phyloP scores from a whole-genome alignment of 306 rosid genomes.

The Vachellia collinsii region DNA sequence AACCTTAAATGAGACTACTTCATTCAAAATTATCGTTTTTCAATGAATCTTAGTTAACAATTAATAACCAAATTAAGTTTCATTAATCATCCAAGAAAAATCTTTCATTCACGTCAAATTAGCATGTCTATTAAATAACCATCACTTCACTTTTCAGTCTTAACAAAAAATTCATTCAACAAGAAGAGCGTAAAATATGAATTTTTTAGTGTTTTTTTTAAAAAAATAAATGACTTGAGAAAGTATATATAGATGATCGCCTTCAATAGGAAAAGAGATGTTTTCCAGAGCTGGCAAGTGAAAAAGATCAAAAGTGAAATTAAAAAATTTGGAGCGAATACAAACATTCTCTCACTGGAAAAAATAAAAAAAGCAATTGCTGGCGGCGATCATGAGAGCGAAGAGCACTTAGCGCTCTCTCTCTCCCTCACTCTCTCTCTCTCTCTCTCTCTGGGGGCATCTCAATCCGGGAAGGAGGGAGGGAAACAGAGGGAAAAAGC shows the following conservation, averaged over 20 bases:
- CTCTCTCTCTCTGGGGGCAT: neutral
- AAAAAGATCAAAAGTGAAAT: neutral
- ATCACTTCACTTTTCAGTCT: neutral
- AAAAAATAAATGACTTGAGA: neutral
- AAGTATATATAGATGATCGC: neutral
- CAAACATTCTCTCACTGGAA: neutral
- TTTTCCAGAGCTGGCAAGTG: neutral
- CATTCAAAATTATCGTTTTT: neutral
- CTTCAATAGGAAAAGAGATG: neutral
- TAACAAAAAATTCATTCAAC: neutral
- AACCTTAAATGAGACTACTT: neutral
- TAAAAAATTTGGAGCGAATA: neutral
- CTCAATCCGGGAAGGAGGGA: neutral
- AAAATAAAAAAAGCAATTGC: neutral
- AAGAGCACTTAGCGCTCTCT: neutral
- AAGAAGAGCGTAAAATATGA: neutral
- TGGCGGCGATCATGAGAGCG: constrained; percentile 8
- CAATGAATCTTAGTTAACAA: neutral
- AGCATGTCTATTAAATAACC: neutral
- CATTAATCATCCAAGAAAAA: neutral
- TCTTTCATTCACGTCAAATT: neutral
- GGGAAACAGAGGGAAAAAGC: neutral
- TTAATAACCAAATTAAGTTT: neutral
- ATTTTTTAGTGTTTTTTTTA: no score
- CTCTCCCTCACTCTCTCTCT: neutral